These are phyloP conservation scores for Penstemon barbatus DNA, from an alignment of 257 asterid genomes.

Conservation along the genomic window DNA sequence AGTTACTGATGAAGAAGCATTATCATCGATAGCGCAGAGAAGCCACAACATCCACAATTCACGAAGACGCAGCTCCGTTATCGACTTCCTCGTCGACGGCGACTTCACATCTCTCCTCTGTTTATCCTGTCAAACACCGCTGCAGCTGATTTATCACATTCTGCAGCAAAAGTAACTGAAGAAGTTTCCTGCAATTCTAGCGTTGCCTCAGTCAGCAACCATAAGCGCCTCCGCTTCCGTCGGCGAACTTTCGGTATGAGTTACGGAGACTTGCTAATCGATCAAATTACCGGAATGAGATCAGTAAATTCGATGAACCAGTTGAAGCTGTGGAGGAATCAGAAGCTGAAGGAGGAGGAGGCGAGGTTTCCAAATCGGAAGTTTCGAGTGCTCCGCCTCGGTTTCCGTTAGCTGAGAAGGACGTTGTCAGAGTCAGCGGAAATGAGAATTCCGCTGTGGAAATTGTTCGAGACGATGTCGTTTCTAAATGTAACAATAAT, in stretches of 20 bases:
- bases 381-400: conserved; percentile 41
- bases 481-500: conserved; percentile 18
- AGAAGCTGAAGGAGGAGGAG: conserved; percentile 40
- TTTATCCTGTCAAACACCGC: conserved; percentile 8
- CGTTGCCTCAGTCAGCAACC: conserved; percentile 44
- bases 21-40: not conserved
- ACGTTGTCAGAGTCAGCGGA: not conserved
- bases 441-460: conserved; percentile 1
- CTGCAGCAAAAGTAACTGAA: conserved; percentile 30
- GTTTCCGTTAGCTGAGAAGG: conserved; percentile 28
- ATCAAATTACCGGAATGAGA: conserved; percentile 35
- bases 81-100: conserved; percentile 56
- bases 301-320: conserved; percentile 18
- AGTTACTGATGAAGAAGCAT: conserved; percentile 15
- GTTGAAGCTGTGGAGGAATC: conserved; percentile 39
- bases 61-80: conserved; percentile 71
- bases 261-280: conserved; percentile 42
- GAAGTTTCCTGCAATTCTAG: conserved; percentile 51
- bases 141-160: conserved; percentile 27
- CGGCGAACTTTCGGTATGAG: conserved; percentile 21
- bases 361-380: conserved; percentile 35
- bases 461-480: conserved; percentile 32
- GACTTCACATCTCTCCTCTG: conserved; percentile 54
- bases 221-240: conserved; percentile 26
- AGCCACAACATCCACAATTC: conserved; percentile 32